Base-by-base conservation (phyloP, 805 yeast species). In the Wickerhamiella vanderwaltii region DNA sequence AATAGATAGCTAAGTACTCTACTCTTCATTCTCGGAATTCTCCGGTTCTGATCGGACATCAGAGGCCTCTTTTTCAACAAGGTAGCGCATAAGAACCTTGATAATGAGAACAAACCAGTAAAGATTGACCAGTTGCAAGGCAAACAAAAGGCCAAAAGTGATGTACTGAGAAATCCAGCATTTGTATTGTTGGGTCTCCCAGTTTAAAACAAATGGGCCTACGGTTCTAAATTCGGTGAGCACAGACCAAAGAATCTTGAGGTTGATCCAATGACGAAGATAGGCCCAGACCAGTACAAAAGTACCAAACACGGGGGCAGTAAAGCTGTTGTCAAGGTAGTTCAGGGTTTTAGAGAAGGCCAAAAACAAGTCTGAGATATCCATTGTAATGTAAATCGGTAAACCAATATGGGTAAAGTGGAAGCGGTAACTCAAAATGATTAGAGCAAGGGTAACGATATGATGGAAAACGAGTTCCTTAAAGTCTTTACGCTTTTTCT, bases 371-470 rank as follows among this genome's bases (percentile, higher is more conserved):
- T 91, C 99, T 13, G 94, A 81, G 29, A 86, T 71, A 62, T 91
- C 99, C 99, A 91, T 91, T 18, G 97, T 85, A 53, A 91, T 72
- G 60, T 84, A 91, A 40, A 91, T 73, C 13, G 80, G 82, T 26
- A 91, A 60, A 5, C 99, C 99, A 72, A 91, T 88, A 77, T 93
- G 84, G 12, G 95, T 84, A 68, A 86, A 91, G 62, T 91, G 95
- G 70, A 91, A 91, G 51, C 87, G 74, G 61, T 91, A 88, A 9
- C 95, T 83, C 42, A 73, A 68, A 74, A 80, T 79, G 53, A 91
- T 86, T 51, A 91, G 72, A 3, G 85, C 73, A 59, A 91, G 76
- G 19, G 99, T 91, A 48, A 91, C 77, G 48, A 91, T 72, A 60
- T 91, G 99, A 62, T 91, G 99, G 61, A 84, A 77, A 29, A 88